Conservation (phyloP, 106 monocot genomes). For the Acorus gramineus region DNA sequence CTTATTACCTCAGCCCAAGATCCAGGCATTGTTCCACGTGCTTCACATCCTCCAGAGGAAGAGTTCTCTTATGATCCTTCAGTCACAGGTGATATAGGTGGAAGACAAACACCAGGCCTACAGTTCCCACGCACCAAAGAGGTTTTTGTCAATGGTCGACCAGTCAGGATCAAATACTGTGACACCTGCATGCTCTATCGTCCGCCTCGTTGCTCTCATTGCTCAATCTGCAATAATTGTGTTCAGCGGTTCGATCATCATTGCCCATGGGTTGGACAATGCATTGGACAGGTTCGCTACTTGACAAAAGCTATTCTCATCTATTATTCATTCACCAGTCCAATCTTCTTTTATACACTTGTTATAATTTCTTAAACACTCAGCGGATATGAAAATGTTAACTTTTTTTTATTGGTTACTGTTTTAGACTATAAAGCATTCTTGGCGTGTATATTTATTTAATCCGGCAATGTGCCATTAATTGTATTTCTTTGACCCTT, state of each 20-base stretch:
- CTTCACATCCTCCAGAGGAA: constrained; percentile 85
- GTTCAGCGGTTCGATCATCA: constrained; percentile 95
- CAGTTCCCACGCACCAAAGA: constrained; percentile 77
- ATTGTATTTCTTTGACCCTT: no score
- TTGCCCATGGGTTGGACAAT: constrained; percentile 98
- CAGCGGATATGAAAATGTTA: no score
- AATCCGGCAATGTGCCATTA: no score
- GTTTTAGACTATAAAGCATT: no score
- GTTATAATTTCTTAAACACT: no score
- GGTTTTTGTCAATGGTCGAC: constrained; percentile 53
- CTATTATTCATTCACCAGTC: no score
- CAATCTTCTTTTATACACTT: no score
- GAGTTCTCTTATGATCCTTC: constrained; percentile 53
- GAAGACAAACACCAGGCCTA: constrained; percentile 45
- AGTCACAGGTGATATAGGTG: constrained; percentile 13
- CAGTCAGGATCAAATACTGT: constrained; percentile 83
- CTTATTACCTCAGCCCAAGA: constrained; percentile 70
- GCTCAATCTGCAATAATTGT: constrained; percentile 95
- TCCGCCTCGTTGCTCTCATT: constrained; percentile 92
- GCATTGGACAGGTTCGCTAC: constrained; percentile 67
- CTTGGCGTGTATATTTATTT: no score
- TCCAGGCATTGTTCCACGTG: constrained; percentile 79
- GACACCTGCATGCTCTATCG: constrained; percentile 94
- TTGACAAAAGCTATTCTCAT: no score
- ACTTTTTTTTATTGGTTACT: no score